Base-by-base conservation (phyloP, 2,329 filamentous ascomycete species). In the Fusarium irregulare region DNA sequence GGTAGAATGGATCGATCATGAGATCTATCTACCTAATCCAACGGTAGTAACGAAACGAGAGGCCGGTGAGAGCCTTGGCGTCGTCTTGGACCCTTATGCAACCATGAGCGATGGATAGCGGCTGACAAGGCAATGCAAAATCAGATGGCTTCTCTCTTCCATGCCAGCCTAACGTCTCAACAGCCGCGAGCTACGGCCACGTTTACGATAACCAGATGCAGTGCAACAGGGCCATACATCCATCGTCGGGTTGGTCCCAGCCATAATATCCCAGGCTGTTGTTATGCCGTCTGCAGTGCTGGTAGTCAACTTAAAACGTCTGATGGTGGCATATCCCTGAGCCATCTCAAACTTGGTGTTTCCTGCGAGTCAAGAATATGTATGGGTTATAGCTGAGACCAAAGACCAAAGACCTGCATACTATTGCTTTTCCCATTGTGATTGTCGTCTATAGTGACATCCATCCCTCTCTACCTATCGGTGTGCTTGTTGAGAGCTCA, bases 291-390 rank as follows among this genome's bases (percentile, higher is more conserved):
- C 10, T 49, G 53, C 28, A 34, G 61, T 34, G 44, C 32, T 14
- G 16, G 49, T 53, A 60, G 55, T 70, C 70, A 74, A 73, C 61
- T 60, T 66, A 69, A 74, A 75, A 74, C 72, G 69, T 63, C 56
- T 62, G 56, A 72, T 64, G 72, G 68, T 56, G 68, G 57, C 30
- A 68, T 60, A 74, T 66, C 63, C 63, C 65, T 74, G 70, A 64
- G 60, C 54, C 58, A 64, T 65, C 60, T 59, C 60, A 65, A 65
- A 59, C 62, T 65, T 47, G 41, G 49, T 13, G 18, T 27, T 27
- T 14, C 32, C 49, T 11, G 20, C 49, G 27, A 27, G 34, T 20
- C 32, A 41, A 27, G 32, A n/a, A 37, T 3, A 37, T 12, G 34
- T 18, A 37, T 37, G 3, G n/a, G 34, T n/a, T 37, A 37, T 37